phyloP scores from a whole-genome alignment of 768 basidiomycete genomes.

The Plicaturopsis crispa region DNA sequence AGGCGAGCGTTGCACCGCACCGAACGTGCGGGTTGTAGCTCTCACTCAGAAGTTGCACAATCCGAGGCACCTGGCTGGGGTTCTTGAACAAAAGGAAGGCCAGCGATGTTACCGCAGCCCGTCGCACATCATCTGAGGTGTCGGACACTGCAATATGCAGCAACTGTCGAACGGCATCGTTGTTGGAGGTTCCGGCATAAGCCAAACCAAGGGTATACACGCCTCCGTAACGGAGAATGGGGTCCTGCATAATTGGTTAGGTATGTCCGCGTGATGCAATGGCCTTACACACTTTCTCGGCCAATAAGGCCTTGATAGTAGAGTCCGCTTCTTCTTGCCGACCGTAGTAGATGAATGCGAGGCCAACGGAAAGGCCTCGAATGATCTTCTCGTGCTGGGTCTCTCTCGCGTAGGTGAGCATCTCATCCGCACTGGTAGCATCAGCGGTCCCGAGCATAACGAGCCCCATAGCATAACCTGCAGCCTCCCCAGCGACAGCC shows the following conservation, averaged over 20 bases:
- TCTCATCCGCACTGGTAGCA: constrained; percentile 76
- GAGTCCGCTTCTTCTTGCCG: constrained; percentile 87
- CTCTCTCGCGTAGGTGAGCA: constrained; percentile 93
- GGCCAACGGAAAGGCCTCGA: constrained; percentile 86
- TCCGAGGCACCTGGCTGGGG: constrained; percentile 90
- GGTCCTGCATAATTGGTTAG: constrained; percentile 52
- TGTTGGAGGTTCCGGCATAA: constrained; percentile 94
- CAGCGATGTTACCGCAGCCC: constrained; percentile 92
- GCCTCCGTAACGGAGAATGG: constrained; percentile 94
- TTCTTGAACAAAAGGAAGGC: constrained; percentile 97
- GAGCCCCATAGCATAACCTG: constrained; percentile 96
- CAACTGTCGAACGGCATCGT: constrained; percentile 84
- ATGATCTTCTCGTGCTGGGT: constrained; percentile 99
- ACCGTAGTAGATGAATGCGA: constrained; percentile 89
- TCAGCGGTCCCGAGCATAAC: constrained; percentile 96
- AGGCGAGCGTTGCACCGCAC: constrained; percentile 91
- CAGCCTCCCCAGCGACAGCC: constrained; percentile 91
- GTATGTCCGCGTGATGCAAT: neutral
- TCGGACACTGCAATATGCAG: constrained; percentile 97
- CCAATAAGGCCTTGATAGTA: constrained; percentile 69
- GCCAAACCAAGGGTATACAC: constrained; percentile 96
- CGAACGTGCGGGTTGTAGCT: constrained; percentile 99
- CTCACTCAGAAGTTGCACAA: constrained; percentile 94
- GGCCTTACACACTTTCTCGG: constrained; percentile 67
- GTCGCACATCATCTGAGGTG: constrained; percentile 93